A percentile compares a stretch with the other conserved stretches of the same genome.
Conservation (phyloP, 495 filamentous ascomycete species). For the Penicillium tannophilum region DNA sequence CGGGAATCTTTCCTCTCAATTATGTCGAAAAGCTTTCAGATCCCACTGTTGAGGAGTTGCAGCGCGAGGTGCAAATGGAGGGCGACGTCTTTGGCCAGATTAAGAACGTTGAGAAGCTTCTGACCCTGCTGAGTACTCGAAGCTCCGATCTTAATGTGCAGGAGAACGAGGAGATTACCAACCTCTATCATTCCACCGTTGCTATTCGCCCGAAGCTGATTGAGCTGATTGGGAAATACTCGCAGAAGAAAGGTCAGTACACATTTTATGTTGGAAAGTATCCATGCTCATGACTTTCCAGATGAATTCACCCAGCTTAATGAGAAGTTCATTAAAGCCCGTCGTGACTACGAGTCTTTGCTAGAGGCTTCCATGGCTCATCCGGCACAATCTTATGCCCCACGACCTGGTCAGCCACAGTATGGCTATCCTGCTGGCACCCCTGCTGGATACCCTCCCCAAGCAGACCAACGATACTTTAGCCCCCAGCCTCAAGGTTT, state of each 20-base stretch:
- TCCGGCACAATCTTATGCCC: slow-evolving; percentile 69
- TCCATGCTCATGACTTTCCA: slow-evolving; percentile 37
- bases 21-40: slow-evolving; percentile 98
- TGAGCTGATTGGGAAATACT: slow-evolving; percentile 98
- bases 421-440: slow-evolving; percentile 63
- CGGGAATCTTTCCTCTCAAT: slow-evolving; percentile 96
- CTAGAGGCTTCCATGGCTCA: slow-evolving; percentile 95
- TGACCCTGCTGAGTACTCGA: slow-evolving; percentile 92
- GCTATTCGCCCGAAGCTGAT: slow-evolving; percentile 96
- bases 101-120: slow-evolving; percentile 95
- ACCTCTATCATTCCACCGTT: slow-evolving; percentile 88
- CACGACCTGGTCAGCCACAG: slow-evolving; percentile 58
- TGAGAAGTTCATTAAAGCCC: slow-evolving; percentile 98
- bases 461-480: slow-evolving; percentile 71
- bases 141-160: slow-evolving; percentile 82
- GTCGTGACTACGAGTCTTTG: slow-evolving; percentile 93
- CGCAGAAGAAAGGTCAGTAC: slow-evolving; percentile 89
- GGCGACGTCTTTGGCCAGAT: slow-evolving; percentile 97
- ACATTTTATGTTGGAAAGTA: background rate
- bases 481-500: slow-evolving; percentile 59
- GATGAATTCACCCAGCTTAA: slow-evolving; percentile 98
- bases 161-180: slow-evolving; percentile 92
- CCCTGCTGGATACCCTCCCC: slow-evolving; percentile 53
- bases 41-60: slow-evolving; percentile 90
- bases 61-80: slow-evolving; percentile 96